Conservation (phyloP, 2,329 filamentous ascomycete genomes). For the Trichoderma hamatum region DNA sequence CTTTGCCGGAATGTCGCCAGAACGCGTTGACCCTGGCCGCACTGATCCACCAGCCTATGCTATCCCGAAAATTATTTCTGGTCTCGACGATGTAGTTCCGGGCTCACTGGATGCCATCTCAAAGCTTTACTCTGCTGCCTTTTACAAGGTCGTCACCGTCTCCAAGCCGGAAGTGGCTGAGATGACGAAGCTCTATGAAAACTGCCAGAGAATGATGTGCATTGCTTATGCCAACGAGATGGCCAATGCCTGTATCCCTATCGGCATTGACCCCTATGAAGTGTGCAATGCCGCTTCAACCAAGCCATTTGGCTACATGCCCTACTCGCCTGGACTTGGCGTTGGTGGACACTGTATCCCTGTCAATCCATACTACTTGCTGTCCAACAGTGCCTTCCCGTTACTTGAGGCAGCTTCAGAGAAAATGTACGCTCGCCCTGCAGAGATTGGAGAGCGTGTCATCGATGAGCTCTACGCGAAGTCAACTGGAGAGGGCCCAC, state of each 20-base stretch:
- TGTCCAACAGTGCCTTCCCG: conserved; percentile 52
- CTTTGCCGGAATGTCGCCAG: conserved; percentile 55
- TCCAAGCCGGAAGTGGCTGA: conserved; percentile 58
- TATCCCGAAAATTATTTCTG: conserved; percentile 59
- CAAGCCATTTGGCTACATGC: conserved; percentile 57
- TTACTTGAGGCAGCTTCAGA: conserved; percentile 49
- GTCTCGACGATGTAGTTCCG: conserved; percentile 50
- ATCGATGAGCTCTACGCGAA: conserved; percentile 38
- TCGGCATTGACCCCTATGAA: conserved; percentile 54
- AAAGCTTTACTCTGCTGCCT: conserved; percentile 51
- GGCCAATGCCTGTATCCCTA: conserved; percentile 53
- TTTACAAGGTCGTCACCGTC: conserved; percentile 52
- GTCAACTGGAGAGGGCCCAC: conserved; percentile 25
- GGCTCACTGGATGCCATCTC: conserved; percentile 50
- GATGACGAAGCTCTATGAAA: conserved; percentile 62
- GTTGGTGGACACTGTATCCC: conserved; percentile 62
- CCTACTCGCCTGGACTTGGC: conserved; percentile 51
- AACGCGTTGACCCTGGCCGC: conserved; percentile 57
- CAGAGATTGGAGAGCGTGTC: conserved; percentile 42
- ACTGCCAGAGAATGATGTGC: conserved; percentile 59
- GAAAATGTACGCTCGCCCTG: conserved; percentile 49
- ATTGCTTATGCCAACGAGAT: conserved; percentile 61
- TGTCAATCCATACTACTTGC: conserved; percentile 57
- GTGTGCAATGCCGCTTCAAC: conserved; percentile 53
- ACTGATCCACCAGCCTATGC: conserved; percentile 42